Percentiles rank a stretch among this genome's conserved stretches.
Conservation (phyloP, 306 rosid species). For the Hippophae tibetana region DNA sequence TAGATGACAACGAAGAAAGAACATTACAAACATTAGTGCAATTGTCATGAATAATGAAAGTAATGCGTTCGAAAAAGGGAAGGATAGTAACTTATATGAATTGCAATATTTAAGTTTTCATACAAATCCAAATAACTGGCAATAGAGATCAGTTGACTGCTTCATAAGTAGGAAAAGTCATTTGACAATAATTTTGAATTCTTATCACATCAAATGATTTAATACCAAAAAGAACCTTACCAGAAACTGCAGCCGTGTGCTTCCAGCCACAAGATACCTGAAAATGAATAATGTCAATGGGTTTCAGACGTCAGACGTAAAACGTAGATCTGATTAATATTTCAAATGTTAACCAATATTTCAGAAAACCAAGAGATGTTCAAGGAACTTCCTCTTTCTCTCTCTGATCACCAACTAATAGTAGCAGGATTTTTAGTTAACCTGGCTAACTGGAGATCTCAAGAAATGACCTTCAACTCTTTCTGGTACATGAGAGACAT, state of each 20-base stretch:
- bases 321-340: not conserved
- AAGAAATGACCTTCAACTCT: conserved; percentile 72
- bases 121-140: not conserved
- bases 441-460: conserved; percentile 63
- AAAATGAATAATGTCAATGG: conserved; percentile 15
- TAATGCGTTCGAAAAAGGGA: not conserved
- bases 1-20: not conserved
- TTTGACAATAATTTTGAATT: not conserved
- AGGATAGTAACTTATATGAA: no score
- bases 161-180: not conserved
- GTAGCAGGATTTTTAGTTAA: conserved; percentile 14
- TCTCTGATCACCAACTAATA: not conserved
- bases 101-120: not conserved
- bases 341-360: not conserved
- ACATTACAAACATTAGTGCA: not conserved
- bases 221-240: conserved; percentile 21
- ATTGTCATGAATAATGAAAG: not conserved
- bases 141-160: not conserved
- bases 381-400: no score
- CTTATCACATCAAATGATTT: no score
- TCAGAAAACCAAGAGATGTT: not conserved
- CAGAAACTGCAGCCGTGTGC: conserved; percentile 87
- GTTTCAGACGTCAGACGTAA: not conserved
- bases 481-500: conserved; percentile 63
- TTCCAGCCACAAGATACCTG: conserved; percentile 98